A percentile compares a stretch with the other conserved stretches of the same genome.
Conservation (phyloP, 2,329 filamentous ascomycete species). For the Leptographium radiaticola region DNA sequence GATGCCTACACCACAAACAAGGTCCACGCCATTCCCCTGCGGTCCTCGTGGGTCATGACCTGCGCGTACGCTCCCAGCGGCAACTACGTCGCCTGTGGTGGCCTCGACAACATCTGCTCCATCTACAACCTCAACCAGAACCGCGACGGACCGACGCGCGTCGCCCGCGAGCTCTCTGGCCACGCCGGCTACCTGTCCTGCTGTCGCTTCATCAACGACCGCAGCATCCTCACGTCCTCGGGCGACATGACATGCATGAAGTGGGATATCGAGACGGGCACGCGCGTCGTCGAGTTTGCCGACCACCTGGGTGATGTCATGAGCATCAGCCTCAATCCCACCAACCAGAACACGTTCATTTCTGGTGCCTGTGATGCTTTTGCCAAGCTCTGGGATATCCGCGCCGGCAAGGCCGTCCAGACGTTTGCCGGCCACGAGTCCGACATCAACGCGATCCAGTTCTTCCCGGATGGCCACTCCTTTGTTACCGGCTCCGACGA, state of each 20-base stretch:
- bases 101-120: conserved; percentile 98
- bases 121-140: conserved; percentile 96
- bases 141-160: conserved; percentile 90
- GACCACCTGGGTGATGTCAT: conserved; percentile 98
- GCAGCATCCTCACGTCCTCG: conserved; percentile 92
- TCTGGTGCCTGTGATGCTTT: conserved; percentile 99
- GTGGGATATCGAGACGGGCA: conserved; percentile 97
- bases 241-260: conserved; percentile 99
- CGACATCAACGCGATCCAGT: conserved; percentile 98
- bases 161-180: conserved; percentile 88
- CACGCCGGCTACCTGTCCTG: conserved; percentile 96
- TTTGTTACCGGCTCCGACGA: conserved; percentile 98
- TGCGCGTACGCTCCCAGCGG: conserved; percentile 97
- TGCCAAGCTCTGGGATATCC: conserved; percentile 97
- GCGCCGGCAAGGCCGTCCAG: conserved; percentile 94
- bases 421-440: conserved; percentile 98
- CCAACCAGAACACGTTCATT: conserved; percentile 97
- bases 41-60: conserved; percentile 99
- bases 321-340: conserved; percentile 99
- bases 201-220: conserved; percentile 98
- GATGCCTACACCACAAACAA: conserved; percentile 99
- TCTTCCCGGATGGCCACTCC: conserved; percentile 97
- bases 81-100: conserved; percentile 97
- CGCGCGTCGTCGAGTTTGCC: conserved; percentile 94
- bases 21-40: conserved; percentile 92